Percentiles rank a stretch among this genome's conserved stretches.
Evolutionary conservation across 306 rosid genomes (phyloP).

Genomic region (Fragaria iinumae): DNA sequence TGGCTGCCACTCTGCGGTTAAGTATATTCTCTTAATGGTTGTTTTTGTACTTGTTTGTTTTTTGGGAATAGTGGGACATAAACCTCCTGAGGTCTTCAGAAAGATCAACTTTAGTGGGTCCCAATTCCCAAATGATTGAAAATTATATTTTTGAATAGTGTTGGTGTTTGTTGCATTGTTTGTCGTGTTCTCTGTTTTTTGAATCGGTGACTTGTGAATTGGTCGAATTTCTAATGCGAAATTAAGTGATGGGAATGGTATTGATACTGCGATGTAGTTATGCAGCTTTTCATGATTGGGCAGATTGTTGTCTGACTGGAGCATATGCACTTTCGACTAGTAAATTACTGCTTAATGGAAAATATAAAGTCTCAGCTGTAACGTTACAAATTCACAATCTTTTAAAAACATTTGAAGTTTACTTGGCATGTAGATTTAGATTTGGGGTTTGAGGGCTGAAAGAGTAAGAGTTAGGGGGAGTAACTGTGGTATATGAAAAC

Average conservation of each 20-base stretch:
- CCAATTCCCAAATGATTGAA: neutral
- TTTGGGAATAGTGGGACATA: neutral
- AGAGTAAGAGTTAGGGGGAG: neutral
- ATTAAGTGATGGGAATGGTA: neutral
- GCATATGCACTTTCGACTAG: neutral
- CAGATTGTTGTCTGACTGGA: neutral
- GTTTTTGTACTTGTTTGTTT: neutral
- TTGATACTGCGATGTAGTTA: neutral
- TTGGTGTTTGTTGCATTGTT: neutral
- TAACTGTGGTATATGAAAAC: neutral
- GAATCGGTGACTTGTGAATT: slow-evolving; percentile 10
- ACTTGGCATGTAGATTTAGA: neutral
- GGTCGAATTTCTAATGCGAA: neutral
- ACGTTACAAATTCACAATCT: neutral
- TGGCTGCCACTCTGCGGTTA: no score
- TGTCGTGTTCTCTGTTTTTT: neutral
- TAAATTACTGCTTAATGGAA: neutral
- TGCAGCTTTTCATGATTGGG: neutral
- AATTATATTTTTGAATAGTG: neutral
- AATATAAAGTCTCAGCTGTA: neutral
- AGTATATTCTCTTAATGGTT: neutral
- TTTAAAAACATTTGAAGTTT: neutral
- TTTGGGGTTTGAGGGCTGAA: neutral
- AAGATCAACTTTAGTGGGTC: slow-evolving; percentile 13
- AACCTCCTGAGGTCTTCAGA: neutral